A percentile compares a stretch with the other conserved stretches of the same genome.
Conservation (phyloP, 257 asterid genomes). For the Solanum chmielewskii region DNA sequence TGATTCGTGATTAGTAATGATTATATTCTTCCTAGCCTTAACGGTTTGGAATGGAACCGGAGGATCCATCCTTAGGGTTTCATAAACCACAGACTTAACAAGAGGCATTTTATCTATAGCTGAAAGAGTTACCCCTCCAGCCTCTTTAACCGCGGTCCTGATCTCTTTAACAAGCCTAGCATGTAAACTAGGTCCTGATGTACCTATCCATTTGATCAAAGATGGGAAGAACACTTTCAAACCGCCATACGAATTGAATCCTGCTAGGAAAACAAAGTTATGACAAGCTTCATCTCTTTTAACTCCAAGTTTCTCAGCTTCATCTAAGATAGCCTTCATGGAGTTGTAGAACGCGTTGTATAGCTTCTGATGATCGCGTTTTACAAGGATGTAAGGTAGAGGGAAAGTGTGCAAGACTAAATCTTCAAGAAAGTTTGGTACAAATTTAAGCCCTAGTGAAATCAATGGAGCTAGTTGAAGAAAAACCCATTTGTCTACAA, state of each 20-base stretch:
- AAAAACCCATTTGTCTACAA: conserved; percentile 44
- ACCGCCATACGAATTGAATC: conserved; percentile 30
- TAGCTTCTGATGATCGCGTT: conserved; percentile 28
- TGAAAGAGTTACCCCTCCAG: conserved; percentile 7
- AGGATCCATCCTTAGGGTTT: conserved; percentile 15
- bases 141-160: conserved; percentile 1
- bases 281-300: conserved; percentile 22
- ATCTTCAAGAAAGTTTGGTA: conserved; percentile 53
- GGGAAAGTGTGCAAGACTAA: conserved; percentile 37
- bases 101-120: conserved; percentile 9
- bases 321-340: conserved; percentile 8
- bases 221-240: conserved; percentile 17
- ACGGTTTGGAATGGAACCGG: conserved; percentile 15
- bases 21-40: conserved; percentile 13
- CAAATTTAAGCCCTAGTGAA: conserved; percentile 23
- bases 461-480: conserved; percentile 53
- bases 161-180: conserved; percentile 4
- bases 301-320: conserved; percentile 20
- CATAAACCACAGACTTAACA: conserved; percentile 16
- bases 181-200: conserved; percentile 15
- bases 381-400: conserved; percentile 29
- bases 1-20: conserved; percentile 1
- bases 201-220: conserved; percentile 15
- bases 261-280: conserved; percentile 18
- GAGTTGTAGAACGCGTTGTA: neutral